phyloP scores from a whole-genome alignment of 1,139 yeast genomes.

The Suhomyces wounanorum region DNA sequence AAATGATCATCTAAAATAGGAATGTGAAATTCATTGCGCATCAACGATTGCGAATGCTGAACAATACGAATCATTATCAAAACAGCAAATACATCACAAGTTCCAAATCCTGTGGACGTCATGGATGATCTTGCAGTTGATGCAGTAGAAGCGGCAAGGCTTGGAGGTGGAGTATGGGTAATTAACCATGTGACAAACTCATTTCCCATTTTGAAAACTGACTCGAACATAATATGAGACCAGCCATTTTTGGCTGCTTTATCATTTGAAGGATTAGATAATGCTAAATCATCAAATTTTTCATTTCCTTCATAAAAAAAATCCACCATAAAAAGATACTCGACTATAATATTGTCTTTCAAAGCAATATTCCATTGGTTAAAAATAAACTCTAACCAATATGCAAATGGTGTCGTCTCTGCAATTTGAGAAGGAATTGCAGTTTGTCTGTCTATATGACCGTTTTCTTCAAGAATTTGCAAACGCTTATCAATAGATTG shows the following conservation, averaged over 20 bases:
- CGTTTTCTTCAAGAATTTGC: slow-evolving; percentile 39
- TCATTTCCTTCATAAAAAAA: slow-evolving; percentile 62
- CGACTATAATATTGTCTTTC: slow-evolving; percentile 75
- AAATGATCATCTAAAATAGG: slow-evolving; percentile 78
- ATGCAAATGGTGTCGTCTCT: slow-evolving; percentile 66
- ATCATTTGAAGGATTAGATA: not conserved
- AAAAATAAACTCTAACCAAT: slow-evolving; percentile 73
- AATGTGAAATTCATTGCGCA: slow-evolving; percentile 63
- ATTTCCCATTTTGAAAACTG: slow-evolving; percentile 46
- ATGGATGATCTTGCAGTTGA: slow-evolving; percentile 21
- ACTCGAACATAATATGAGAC: slow-evolving; percentile 55
- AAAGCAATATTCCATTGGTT: slow-evolving; percentile 74
- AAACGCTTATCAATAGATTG: slow-evolving; percentile 58
- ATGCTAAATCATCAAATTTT: slow-evolving; percentile 26
- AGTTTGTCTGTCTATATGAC: slow-evolving; percentile 47
- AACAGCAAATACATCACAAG: slow-evolving; percentile 77
- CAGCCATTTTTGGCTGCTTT: slow-evolving; percentile 46
- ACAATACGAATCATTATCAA: slow-evolving; percentile 74
- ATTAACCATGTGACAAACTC: slow-evolving; percentile 44
- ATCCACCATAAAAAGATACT: slow-evolving; percentile 70
- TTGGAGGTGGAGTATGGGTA: slow-evolving; percentile 24
- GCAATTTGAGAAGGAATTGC: slow-evolving; percentile 87
- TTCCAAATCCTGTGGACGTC: slow-evolving; percentile 24
- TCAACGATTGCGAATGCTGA: slow-evolving; percentile 61
- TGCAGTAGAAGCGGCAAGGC: slow-evolving; percentile 19